phyloP scores from a whole-genome alignment of 2,329 filamentous ascomycete genomes.

The Cladophialophora chaetospira region DNA sequence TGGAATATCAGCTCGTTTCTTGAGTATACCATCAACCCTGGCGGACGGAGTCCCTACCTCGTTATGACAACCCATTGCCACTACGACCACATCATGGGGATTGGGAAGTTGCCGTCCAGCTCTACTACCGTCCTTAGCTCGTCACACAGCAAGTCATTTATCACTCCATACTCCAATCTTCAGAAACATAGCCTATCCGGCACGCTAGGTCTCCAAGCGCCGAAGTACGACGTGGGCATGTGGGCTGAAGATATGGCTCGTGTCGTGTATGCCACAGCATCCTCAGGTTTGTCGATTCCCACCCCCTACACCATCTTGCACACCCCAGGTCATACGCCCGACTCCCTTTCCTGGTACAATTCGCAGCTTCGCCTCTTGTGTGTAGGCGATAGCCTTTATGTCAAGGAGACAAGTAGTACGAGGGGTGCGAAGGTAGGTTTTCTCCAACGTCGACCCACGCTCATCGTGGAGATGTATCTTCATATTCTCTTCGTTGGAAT shows the following conservation, averaged over 20 bases:
- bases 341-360: conserved; percentile 33
- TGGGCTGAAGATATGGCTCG: conserved; percentile 27
- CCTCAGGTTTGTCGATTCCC: neutral
- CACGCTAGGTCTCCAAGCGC: conserved; percentile 22
- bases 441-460: no score
- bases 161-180: conserved; percentile 29
- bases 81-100: conserved; percentile 40
- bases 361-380: conserved; percentile 20
- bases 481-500: no score
- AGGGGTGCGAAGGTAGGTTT: conserved; percentile 16
- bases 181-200: conserved; percentile 29
- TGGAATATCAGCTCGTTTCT: conserved; percentile 31
- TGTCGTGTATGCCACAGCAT: conserved; percentile 1
- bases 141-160: conserved; percentile 22
- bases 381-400: conserved; percentile 32
- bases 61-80: conserved; percentile 32
- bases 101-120: conserved; percentile 27
- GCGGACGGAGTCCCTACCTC: conserved; percentile 25
- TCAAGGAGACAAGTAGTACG: conserved; percentile 23
- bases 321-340: conserved; percentile 32
- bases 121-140: conserved; percentile 27
- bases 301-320: conserved; percentile 25
- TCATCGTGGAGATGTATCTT: no score
- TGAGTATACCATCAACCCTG: conserved; percentile 28
- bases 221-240: conserved; percentile 23